These are phyloP conservation scores for Metarhizium humberi DNA, from an alignment of 2,329 filamentous ascomycete genomes.

Conservation along the genomic window DNA sequence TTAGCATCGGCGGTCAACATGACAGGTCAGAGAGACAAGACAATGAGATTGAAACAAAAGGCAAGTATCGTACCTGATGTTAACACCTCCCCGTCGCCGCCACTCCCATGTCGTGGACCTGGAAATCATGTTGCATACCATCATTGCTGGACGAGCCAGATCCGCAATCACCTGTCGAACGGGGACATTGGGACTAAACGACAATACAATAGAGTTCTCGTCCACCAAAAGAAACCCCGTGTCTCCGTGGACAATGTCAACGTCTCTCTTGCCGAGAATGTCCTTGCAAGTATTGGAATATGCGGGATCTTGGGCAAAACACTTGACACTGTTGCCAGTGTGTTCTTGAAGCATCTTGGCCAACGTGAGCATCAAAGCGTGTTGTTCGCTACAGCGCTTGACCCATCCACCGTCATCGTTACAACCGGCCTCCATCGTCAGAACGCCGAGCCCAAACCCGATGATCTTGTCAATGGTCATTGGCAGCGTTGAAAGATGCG, in stretches of 20 bases:
- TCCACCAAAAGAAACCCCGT: constrained; percentile 12
- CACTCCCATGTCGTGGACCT: neutral
- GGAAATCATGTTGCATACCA: constrained; percentile 10
- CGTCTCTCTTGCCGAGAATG: constrained; percentile 1
- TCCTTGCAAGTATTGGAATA: constrained; percentile 4
- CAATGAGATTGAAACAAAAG: neutral
- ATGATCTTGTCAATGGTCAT: constrained; percentile 2
- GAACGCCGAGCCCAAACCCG: constrained; percentile 1
- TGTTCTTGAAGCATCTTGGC: neutral
- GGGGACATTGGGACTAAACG: constrained; percentile 8
- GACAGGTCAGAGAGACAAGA: neutral
- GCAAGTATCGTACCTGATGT: neutral
- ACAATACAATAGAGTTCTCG: constrained; percentile 10
- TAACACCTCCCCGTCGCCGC: neutral
- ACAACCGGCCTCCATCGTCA: neutral
- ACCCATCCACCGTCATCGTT: too few species aligned
- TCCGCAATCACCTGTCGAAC: constrained; percentile 14
- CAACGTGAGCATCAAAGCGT: constrained; percentile 5
- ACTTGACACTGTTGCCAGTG: neutral
- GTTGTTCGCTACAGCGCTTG: neutral
- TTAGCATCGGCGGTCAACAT: neutral
- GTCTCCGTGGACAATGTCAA: constrained; percentile 8
- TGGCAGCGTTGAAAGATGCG: neutral
- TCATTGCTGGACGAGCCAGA: constrained; percentile 10
- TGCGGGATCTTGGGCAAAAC: constrained; percentile 9